Percentiles rank a stretch among this genome's conserved stretches.
Conservation (phyloP, 768 basidiomycete genomes). For the Lactarius quietus region DNA sequence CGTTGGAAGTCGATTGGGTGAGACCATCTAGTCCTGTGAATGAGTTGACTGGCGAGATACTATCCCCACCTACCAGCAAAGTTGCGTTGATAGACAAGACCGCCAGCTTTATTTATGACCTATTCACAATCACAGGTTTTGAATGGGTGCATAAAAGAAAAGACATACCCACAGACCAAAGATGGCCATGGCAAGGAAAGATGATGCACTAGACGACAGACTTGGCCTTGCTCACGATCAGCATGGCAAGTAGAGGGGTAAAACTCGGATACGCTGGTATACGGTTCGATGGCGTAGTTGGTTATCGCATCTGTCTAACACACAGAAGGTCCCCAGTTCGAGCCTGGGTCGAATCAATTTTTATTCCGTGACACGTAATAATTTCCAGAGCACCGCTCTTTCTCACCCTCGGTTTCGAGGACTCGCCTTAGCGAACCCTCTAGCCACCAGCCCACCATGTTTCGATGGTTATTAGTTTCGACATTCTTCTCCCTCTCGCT, state of each 20-base stretch:
- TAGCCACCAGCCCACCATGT: background rate
- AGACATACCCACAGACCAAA: slow-evolving; percentile 76
- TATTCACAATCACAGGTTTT: slow-evolving; percentile 34
- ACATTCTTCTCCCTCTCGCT: slow-evolving; percentile 25
- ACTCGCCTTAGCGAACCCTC: background rate
- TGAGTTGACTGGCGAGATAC: background rate
- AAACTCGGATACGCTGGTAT: background rate
- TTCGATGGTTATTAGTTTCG: slow-evolving; percentile 3
- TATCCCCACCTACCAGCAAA: slow-evolving; percentile 64
- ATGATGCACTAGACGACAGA: background rate
- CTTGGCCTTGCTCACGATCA: background rate
- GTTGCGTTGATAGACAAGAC: slow-evolving; percentile 89
- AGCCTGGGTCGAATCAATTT: slow-evolving; percentile 25
- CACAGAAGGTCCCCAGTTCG: slow-evolving; percentile 30
- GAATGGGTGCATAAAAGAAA: slow-evolving; percentile 1
- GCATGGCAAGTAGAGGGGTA: background rate
- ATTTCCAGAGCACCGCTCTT: no score
- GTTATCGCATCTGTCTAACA: slow-evolving; percentile 79
- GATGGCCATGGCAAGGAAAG: slow-evolving; percentile 54
- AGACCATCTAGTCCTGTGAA: slow-evolving; percentile 66
- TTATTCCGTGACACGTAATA: background rate
- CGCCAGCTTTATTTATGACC: slow-evolving; percentile 99
- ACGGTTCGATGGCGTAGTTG: slow-evolving; percentile 60
- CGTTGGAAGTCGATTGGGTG: slow-evolving; percentile 85
- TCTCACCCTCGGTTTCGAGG: background rate